Evolutionary conservation across 495 filamentous ascomycete genomes (phyloP).

Genomic region (Darksidea phi): DNA sequence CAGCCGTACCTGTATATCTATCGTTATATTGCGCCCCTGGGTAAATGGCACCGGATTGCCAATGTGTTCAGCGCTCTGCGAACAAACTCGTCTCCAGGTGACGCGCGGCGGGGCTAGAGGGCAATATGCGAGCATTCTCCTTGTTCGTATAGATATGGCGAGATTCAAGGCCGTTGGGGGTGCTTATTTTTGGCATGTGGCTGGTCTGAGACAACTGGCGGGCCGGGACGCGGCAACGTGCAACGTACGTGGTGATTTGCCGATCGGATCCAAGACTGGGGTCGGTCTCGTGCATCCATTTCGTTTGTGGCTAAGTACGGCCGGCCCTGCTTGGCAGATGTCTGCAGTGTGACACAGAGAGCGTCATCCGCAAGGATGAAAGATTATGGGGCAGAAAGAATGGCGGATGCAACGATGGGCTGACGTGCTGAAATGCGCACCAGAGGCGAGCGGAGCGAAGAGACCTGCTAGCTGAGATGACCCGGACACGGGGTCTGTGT

Average conservation of each 20-base stretch:
- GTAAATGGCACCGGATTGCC: too few relatives aligned
- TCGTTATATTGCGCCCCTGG: too few relatives aligned
- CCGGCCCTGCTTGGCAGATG: not conserved
- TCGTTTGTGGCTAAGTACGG: slow-evolving; percentile 21
- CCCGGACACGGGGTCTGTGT: too few relatives aligned
- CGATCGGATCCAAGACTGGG: slow-evolving; percentile 17
- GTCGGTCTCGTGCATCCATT: slow-evolving; percentile 1
- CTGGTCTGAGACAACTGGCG: slow-evolving; percentile 15
- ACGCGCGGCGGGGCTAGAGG: not conserved
- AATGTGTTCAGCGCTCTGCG: too few relatives aligned
- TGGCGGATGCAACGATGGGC: too few relatives aligned
- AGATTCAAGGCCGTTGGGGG: too few relatives aligned
- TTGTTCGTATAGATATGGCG: not conserved
- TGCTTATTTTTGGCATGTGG: slow-evolving; percentile 27
- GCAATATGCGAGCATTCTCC: not conserved
- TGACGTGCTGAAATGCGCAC: too few relatives aligned
- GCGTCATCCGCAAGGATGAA: not conserved
- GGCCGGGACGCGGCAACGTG: slow-evolving; percentile 24
- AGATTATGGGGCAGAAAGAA: not conserved
- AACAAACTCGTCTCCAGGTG: too few relatives aligned
- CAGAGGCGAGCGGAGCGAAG: too few relatives aligned
- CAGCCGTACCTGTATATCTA: too few relatives aligned
- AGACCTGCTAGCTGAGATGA: too few relatives aligned
- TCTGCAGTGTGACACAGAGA: not conserved
- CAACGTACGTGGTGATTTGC: slow-evolving; percentile 23